Percentiles rank a stretch among this genome's conserved stretches.
Evolutionary conservation across 2,329 filamentous ascomycete genomes (phyloP).

Genomic region (Aspergillus ruber): DNA sequence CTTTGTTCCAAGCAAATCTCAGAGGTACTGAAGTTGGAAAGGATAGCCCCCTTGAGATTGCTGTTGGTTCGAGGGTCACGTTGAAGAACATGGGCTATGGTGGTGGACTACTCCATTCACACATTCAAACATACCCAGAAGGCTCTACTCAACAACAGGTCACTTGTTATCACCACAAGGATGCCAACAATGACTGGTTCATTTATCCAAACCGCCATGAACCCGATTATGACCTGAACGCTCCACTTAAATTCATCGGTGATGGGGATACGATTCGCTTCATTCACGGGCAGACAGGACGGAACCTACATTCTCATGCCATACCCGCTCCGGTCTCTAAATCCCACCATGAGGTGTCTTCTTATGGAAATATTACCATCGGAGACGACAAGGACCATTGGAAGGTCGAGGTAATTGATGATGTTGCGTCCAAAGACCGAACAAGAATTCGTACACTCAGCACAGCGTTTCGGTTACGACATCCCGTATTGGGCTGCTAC

Average conservation of each 20-base stretch:
- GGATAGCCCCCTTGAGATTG: slow-evolving; percentile 88
- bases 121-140: slow-evolving; percentile 92
- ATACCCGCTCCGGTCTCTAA: slow-evolving; percentile 86
- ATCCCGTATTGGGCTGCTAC: slow-evolving; percentile 80
- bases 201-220: slow-evolving; percentile 89
- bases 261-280: slow-evolving; percentile 76
- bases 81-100: slow-evolving; percentile 99
- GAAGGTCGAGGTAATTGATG: slow-evolving; percentile 83
- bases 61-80: slow-evolving; percentile 79
- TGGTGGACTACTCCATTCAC: slow-evolving; percentile 89
- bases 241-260: slow-evolving; percentile 65
- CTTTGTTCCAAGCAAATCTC: slow-evolving; percentile 95
- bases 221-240: slow-evolving; percentile 63
- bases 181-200: slow-evolving; percentile 99
- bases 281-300: slow-evolving; percentile 90
- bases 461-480: slow-evolving; percentile 82
- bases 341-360: slow-evolving; percentile 85
- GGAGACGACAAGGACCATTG: slow-evolving; percentile 98
- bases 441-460: slow-evolving; percentile 85
- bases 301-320: slow-evolving; percentile 92
- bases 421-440: slow-evolving; percentile 79
- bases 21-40: slow-evolving; percentile 89
- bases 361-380: slow-evolving; percentile 89
- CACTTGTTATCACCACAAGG: slow-evolving; percentile 99
- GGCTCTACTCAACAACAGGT: slow-evolving; percentile 93